Evolutionary conservation across 164 flowering plant species (phyloP).

Genomic region (Litsea cubeba): DNA sequence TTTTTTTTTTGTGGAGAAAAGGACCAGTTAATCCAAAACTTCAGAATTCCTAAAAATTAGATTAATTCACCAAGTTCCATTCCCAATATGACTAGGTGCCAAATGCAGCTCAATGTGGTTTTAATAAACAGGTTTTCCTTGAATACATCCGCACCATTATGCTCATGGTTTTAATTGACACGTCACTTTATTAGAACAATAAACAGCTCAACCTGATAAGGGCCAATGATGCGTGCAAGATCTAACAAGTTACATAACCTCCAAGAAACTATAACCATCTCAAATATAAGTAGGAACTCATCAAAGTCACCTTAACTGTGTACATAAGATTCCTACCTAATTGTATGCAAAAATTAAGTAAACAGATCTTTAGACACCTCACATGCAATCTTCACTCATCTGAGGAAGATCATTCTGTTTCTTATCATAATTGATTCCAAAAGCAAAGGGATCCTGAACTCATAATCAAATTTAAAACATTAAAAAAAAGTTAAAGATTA

Average conservation of each 20-base stretch:
- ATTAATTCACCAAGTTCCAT: background rate
- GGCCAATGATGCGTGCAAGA: background rate
- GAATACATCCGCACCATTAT: too few species aligned
- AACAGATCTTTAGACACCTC: background rate
- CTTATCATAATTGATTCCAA: background rate
- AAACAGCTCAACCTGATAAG: background rate
- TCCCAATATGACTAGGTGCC: background rate
- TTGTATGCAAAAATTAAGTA: too few species aligned
- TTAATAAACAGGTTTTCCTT: too few species aligned
- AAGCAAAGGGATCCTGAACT: background rate
- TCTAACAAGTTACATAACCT: background rate
- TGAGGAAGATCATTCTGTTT: background rate
- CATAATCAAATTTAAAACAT: background rate
- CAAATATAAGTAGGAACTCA: background rate
- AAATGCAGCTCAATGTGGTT: background rate
- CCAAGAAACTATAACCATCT: background rate
- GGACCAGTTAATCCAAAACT: too few species aligned
- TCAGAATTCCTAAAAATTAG: too few species aligned
- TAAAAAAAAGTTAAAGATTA: conserved; percentile 11
- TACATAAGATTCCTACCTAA: background rate
- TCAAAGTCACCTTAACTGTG: background rate
- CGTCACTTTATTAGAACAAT: background rate
- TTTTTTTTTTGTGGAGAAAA: too few species aligned
- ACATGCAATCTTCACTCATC: background rate
- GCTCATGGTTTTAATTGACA: too few species aligned